Evolutionary conservation across 441 rosid species (phyloP).

Genomic region (Hura crepitans): DNA sequence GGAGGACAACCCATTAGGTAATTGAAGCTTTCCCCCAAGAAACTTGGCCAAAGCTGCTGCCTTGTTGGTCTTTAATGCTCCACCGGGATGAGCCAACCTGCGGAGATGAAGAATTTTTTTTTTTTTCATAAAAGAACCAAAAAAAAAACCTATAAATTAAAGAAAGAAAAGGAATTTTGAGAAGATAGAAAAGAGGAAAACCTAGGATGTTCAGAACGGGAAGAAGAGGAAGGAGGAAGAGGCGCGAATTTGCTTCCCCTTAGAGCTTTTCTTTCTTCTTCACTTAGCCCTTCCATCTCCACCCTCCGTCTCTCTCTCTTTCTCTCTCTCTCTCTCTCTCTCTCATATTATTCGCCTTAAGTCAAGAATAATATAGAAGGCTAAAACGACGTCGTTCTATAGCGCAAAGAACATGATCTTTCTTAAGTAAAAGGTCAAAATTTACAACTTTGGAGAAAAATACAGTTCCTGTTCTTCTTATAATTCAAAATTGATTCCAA

Average conservation of each 20-base stretch:
- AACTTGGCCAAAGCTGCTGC: constrained; percentile 89
- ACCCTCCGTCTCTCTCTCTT: constrained; percentile 24
- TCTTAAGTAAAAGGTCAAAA: too few relatives aligned
- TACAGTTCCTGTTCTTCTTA: too few relatives aligned
- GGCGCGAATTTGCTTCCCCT: constrained; percentile 93
- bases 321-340: constrained; percentile 28
- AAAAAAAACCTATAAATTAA: neutral
- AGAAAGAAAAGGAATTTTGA: neutral
- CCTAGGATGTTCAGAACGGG: constrained; percentile 40
- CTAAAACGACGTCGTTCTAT: too few relatives aligned
- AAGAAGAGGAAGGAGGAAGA: constrained; percentile 48
- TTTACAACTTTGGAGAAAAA: too few relatives aligned
- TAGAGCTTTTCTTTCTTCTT: constrained; percentile 75
- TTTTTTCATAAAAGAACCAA: neutral
- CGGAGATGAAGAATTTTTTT: neutral
- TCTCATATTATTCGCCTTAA: neutral
- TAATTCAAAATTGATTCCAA: too few relatives aligned
- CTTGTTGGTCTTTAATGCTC: constrained; percentile 81
- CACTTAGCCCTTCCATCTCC: constrained; percentile 54
- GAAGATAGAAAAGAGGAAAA: neutral
- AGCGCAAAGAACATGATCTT: too few relatives aligned
- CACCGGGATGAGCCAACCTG: constrained; percentile 92
- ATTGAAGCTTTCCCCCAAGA: constrained; percentile 76
- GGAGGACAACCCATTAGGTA: constrained; percentile 66
- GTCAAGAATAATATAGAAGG: too few relatives aligned